These are phyloP conservation scores for Mucor velutinosus DNA, from an alignment of 371 early-diverging fungal species.

Conservation along the genomic window DNA sequence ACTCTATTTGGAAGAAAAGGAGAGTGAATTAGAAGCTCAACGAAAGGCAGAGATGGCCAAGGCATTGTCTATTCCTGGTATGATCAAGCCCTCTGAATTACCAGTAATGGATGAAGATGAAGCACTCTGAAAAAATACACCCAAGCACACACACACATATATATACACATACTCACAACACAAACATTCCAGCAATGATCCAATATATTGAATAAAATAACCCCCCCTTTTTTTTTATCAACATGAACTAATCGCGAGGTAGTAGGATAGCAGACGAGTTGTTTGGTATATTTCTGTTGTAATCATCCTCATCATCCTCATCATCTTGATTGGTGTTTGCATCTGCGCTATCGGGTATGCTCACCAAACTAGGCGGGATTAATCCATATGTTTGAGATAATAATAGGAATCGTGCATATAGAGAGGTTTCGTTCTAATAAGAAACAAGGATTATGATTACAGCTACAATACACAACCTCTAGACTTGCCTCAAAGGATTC, in stretches of 20 bases:
- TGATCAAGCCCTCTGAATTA: constrained; percentile 94
- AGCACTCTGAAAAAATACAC: constrained; percentile 23
- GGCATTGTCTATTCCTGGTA: constrained; percentile 92
- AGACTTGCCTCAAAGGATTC: constrained; percentile 75
- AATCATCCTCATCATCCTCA: constrained; percentile 5
- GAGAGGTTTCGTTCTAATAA: constrained; percentile 65
- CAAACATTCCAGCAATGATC: background rate
- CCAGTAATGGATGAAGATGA: constrained; percentile 73
- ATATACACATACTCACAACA: background rate
- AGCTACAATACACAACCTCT: background rate
- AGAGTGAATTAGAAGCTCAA: constrained; percentile 82
- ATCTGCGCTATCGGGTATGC: constrained; percentile 56
- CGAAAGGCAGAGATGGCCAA: constrained; percentile 79
- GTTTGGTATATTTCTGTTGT: constrained; percentile 19
- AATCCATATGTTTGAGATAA: constrained; percentile 68
- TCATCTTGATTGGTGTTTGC: constrained; percentile 12
- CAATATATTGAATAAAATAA: constrained; percentile 1
- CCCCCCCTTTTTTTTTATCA: background rate
- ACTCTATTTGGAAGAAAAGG: constrained; percentile 91
- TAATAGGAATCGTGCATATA: constrained; percentile 80
- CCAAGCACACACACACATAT: background rate
- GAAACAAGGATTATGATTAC: background rate
- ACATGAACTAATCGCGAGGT: background rate
- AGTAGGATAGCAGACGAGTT: constrained; percentile 18
- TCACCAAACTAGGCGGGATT: constrained; percentile 64